These are phyloP conservation scores for Dryas integrifolia DNA, from an alignment of 331 rosid species.

Conservation along the genomic window DNA sequence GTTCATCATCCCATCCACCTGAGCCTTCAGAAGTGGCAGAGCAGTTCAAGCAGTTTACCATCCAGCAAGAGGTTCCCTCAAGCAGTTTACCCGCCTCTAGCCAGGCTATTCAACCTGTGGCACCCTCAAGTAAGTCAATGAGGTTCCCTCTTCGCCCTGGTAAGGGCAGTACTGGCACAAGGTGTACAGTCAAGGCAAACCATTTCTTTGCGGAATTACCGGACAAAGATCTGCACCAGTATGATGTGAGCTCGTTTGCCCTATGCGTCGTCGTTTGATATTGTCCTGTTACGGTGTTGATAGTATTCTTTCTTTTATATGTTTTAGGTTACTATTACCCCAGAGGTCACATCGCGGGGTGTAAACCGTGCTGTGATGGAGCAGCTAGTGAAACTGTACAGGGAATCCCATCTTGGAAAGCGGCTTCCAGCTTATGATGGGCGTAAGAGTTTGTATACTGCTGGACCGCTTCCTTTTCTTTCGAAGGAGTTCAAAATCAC, in stretches of 20 bases:
- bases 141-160: constrained; percentile 96
- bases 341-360: constrained; percentile 80
- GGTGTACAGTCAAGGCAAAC: constrained; percentile 78
- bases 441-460: constrained; percentile 89
- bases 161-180: constrained; percentile 65
- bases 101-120: constrained; percentile 47
- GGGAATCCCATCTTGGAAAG: constrained; percentile 71
- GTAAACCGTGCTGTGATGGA: constrained; percentile 91
- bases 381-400: constrained; percentile 61
- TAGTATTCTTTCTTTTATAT: constrained; percentile 4
- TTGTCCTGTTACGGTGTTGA: background rate
- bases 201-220: constrained; percentile 95
- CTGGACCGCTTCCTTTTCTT: constrained; percentile 83
- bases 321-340: constrained; percentile 77
- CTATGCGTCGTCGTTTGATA: background rate
- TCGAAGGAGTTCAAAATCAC: constrained; percentile 70
- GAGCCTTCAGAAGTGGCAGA: constrained; percentile 41
- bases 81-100: constrained; percentile 31
- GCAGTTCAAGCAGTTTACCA: constrained; percentile 34
- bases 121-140: constrained; percentile 70
- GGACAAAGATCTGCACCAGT: constrained; percentile 85
- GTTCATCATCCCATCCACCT: constrained; percentile 55
- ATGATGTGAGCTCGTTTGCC: constrained; percentile 64
- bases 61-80: constrained; percentile 44
- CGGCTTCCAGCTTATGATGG: constrained; percentile 98